Conservation (phyloP, 2,329 filamentous ascomycete genomes). For the Pestalotiopsis sp. region DNA sequence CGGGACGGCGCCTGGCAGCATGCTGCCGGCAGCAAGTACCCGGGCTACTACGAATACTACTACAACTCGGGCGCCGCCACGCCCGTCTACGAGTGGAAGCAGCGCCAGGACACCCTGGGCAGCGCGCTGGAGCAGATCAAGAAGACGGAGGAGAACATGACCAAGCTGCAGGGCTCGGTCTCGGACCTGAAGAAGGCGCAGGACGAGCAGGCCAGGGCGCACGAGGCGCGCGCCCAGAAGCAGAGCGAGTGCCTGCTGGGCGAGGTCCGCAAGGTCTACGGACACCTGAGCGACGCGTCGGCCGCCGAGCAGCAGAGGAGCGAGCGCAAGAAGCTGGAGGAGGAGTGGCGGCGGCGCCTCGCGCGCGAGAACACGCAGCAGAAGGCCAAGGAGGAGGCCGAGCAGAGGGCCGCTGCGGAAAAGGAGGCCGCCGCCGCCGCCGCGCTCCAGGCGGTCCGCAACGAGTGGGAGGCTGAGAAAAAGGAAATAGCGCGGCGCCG, state of each 20-base stretch:
- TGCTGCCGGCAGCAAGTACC: neutral
- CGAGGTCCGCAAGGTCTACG: neutral
- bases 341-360: neutral
- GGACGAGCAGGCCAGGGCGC: neutral
- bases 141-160: neutral
- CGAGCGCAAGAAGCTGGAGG: neutral
- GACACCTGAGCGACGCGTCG: neutral
- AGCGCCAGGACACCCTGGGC: neutral
- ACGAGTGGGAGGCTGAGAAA: neutral
- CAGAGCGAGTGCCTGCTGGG: neutral
- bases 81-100: neutral
- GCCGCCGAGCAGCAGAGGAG: neutral
- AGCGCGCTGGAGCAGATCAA: neutral
- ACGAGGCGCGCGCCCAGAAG: neutral
- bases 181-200: neutral
- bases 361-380: neutral
- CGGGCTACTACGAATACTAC: neutral
- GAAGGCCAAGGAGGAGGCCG: neutral
- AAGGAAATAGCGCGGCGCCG: neutral
- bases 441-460: neutral
- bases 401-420: neutral
- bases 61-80: neutral
- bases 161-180: conserved; percentile 2
- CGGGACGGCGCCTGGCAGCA: neutral
- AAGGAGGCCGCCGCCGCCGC: neutral